Evolutionary conservation across 164 flowering plant genomes (phyloP), one percentile per base, ranked within the genome.

Genomic region (Platanus orientalis): DNA sequence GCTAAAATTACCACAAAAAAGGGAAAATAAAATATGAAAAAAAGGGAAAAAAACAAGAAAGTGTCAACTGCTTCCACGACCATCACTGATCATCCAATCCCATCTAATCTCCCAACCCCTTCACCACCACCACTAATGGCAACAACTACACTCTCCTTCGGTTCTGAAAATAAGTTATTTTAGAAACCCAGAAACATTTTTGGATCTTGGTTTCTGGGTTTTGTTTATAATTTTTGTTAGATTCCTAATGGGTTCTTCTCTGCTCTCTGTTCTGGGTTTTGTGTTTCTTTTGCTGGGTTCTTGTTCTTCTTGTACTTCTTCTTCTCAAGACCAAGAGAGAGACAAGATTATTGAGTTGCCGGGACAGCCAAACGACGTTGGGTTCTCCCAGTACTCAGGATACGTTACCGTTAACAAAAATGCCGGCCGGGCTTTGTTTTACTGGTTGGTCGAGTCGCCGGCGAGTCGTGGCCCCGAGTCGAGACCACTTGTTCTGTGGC

Each of bases 391-490:
- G 79, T 94, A 82, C 39, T 86, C 99, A 2, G 99, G 99, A 7
- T 94, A 91, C 64, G 87, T 94, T 19, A 89, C 95, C 19, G 96
- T 88, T 34, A 76, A 91, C 68, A 40, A 83, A 65, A 24, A 72
- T 29, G 83, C 86, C 17, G 98, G 98, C 60, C 78, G 96, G 63
- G 95, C 96, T 48, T 74, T 94, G 79, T 94, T 94, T 78, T 94
- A 94, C 76, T 94, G 96, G 96, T 69, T 90, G 64, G 67, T 78
- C 30, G 96, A 94, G 87, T 62, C 98, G 11, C 84, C 92, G n/a
- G 48, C 69, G n/a, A 69, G 58, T 54, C 77, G 82, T 11, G 57
- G 19, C 13, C 74, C 91, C 19, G 76, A 75, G 57, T 75, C 88
- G 17, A 84, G 83, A 60, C 97, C 97, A 19, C 90, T 94, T 0